Percentiles rank a stretch among this genome's conserved stretches.
Conservation (phyloP, 768 basidiomycete species). For the Omphalotus guepiniiformis region DNA sequence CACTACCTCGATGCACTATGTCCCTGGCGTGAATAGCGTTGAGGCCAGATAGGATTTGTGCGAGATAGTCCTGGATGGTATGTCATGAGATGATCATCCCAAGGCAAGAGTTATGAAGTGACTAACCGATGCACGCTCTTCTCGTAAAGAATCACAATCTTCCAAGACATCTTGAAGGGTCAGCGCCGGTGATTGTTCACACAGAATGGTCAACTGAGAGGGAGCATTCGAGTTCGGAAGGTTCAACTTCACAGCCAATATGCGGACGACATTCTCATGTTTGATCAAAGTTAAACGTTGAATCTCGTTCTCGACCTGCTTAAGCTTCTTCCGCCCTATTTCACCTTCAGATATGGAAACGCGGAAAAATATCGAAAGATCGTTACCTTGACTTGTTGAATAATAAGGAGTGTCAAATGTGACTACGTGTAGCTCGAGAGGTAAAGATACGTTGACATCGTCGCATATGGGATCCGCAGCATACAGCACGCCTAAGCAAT, state of each 20-base stretch:
- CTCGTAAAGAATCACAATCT: constrained; percentile 68
- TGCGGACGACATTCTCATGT: constrained; percentile 61
- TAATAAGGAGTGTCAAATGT: constrained; percentile 71
- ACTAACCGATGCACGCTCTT: constrained; percentile 64
- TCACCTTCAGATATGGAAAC: background rate
- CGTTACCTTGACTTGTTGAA: constrained; percentile 52
- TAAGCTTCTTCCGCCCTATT: constrained; percentile 64
- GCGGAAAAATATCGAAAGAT: background rate
- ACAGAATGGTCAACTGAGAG: constrained; percentile 60
- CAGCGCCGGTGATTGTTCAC: constrained; percentile 65
- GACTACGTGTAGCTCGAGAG: constrained; percentile 65
- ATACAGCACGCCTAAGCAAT: constrained; percentile 62
- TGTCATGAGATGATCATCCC: background rate
- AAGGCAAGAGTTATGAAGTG: background rate
- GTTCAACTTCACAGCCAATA: constrained; percentile 64
- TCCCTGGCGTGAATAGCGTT: constrained; percentile 61
- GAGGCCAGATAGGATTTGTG: constrained; percentile 67
- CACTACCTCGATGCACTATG: constrained; percentile 65
- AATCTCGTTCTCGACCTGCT: constrained; percentile 62
- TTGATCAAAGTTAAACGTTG: constrained; percentile 53
- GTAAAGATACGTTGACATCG: constrained; percentile 47
- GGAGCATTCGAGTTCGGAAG: constrained; percentile 44
- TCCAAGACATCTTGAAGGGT: constrained; percentile 72
- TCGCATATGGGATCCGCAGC: constrained; percentile 75
- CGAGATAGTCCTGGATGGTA: constrained; percentile 71